Evolutionary conservation across 176 grass and related monocot species (phyloP).

Genomic region (Zea mays): DNA sequence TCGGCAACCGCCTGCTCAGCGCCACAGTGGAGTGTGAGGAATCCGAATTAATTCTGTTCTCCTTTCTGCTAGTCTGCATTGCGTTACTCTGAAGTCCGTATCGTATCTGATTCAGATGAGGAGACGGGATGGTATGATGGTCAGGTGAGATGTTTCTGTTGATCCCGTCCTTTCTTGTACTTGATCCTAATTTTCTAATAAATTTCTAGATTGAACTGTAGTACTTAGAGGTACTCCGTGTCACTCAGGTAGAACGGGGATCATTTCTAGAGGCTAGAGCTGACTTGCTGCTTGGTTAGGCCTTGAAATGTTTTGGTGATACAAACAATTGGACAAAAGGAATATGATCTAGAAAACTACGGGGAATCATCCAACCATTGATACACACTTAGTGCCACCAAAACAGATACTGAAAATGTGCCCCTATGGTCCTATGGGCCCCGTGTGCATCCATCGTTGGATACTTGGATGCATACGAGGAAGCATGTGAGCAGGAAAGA

Average conservation of each 20-base stretch:
- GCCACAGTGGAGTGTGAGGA: slow-evolving; percentile 93
- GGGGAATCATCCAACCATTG: background rate
- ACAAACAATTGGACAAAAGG: background rate
- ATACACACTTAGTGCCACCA: background rate
- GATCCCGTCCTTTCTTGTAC: slow-evolving; percentile 5
- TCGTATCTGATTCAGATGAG: slow-evolving; percentile 60
- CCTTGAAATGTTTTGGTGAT: background rate
- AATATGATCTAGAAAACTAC: background rate
- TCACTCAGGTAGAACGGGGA: background rate
- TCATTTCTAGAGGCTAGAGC: background rate
- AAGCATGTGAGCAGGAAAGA: background rate
- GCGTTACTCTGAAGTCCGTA: background rate
- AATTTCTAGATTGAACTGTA: background rate
- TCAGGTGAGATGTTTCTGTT: slow-evolving; percentile 57
- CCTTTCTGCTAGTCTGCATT: background rate
- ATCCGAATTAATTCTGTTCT: background rate
- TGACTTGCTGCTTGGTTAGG: background rate
- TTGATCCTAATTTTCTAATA: background rate
- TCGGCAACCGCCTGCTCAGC: slow-evolving; percentile 90
- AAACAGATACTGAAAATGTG: background rate
- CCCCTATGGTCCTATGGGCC: no score
- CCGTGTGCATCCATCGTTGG: no score
- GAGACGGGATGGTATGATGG: slow-evolving; percentile 98
- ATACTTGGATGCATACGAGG: no score
- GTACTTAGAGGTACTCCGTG: background rate